Percentiles rank a stretch among this genome's conserved stretches.
Conservation (phyloP, 2,329 filamentous ascomycete genomes). For the Daldinia eschscholtzii region DNA sequence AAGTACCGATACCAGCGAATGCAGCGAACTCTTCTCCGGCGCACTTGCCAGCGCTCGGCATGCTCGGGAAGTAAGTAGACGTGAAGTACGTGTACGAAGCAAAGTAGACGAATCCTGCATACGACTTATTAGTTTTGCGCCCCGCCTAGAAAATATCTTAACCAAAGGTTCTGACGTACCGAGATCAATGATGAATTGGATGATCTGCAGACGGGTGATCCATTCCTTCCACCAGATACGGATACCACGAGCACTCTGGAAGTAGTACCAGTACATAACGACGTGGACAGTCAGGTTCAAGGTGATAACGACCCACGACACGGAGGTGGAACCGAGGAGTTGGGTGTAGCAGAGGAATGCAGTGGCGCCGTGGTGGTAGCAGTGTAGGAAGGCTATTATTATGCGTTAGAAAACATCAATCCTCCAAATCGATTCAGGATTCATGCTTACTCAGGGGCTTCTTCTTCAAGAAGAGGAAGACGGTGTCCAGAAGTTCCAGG, state of each 20-base stretch:
- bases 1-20: constrained; percentile 89
- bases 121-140: constrained; percentile 30
- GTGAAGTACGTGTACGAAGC: constrained; percentile 99
- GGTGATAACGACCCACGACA: constrained; percentile 94
- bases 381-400: constrained; percentile 87
- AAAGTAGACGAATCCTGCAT: constrained; percentile 94
- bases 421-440: not conserved
- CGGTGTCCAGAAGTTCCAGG: constrained; percentile 92
- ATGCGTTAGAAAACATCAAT: constrained; percentile 7
- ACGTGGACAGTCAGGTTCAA: constrained; percentile 96
- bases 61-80: constrained; percentile 85
- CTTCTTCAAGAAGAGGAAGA: constrained; percentile 99
- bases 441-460: constrained; percentile 83
- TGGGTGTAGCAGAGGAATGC: constrained; percentile 98
- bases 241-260: constrained; percentile 96
- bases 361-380: constrained; percentile 97
- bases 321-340: constrained; percentile 89
- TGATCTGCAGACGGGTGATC: constrained; percentile 97
- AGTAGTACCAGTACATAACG: constrained; percentile 99
- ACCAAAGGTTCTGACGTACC: constrained; percentile 68
- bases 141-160: not conserved
- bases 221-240: constrained; percentile 99
- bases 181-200: constrained; percentile 96
- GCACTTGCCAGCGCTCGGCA: constrained; percentile 87
- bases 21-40: constrained; percentile 97